Evolutionary conservation across 2,329 filamentous ascomycete genomes (phyloP), one percentile per base, ranked within the genome.

Genomic region (Rosellinia necatrix): DNA sequence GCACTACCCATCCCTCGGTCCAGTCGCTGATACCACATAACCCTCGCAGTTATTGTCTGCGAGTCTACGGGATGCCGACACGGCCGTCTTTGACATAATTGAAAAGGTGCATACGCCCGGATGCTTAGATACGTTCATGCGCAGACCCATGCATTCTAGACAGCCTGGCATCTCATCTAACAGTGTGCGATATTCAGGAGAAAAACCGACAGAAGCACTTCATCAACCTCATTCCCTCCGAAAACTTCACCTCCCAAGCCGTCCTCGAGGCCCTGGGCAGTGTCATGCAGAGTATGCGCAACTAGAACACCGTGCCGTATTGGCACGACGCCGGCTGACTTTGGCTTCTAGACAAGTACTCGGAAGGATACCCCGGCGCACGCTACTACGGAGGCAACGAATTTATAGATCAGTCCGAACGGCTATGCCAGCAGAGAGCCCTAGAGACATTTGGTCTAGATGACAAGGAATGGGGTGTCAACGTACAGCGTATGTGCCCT

Each of bases 321-420:
- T 40, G 12, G 15, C 7, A 10, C 25, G 4, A 10, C 15, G 25
- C 8, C n/a, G 10, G 30, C 55, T 58, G 19, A 61, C 51, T 29
- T 34, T 24, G 19, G 21, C 38, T 68, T 59, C 60, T 69, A 89
- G 90, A 97, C 77, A 97, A 99, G 75, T 99, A 99, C 78, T 97
- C 94, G 0, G 94, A 99, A 75, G 94, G 94, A 48, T 99, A 99
- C 69, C 94, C 93, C 27, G 94, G 94, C 53, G 93, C 93, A 59
- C 84, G 93, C 71, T 97, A 97, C 78, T 97, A 97, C 71, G 93
- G 93, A 50, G 93, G 93, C 63, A 97, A 97, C 74, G 90, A 97
- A 76, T 92, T 92, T 74, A 97, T 97, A 69, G 93, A 97, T 70
- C 84, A 91, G 69, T 85, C 93, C 5, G 93, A 97, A 78, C 81